These are phyloP conservation scores for Pythium chondricola DNA, from an alignment of 352 stramenopile genomes.

Conservation along the genomic window DNA sequence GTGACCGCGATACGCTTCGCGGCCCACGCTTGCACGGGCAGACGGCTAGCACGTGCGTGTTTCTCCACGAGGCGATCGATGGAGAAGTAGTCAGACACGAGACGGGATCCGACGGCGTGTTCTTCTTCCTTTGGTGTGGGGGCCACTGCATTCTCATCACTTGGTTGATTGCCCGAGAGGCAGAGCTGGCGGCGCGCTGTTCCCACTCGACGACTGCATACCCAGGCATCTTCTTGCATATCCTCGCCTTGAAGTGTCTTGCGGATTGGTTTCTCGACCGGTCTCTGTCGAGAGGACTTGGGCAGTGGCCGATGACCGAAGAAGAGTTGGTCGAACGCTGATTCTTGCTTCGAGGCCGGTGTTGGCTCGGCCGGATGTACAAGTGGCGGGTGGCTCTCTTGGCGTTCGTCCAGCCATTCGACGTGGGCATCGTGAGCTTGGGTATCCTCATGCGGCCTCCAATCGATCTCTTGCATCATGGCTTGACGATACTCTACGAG, in stretches of 20 bases:
- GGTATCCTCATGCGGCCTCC: too few species aligned
- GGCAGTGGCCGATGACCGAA: constrained; percentile 1
- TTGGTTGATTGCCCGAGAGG: too few species aligned
- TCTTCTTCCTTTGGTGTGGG: background rate
- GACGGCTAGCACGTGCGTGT: constrained; percentile 1
- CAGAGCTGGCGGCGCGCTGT: background rate
- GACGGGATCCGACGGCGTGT: constrained; percentile 1
- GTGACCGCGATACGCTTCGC: background rate
- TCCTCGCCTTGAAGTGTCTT: background rate
- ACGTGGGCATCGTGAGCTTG: too few species aligned
- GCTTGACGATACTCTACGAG: too few species aligned
- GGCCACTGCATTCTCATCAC: background rate
- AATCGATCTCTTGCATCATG: too few species aligned
- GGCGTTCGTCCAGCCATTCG: too few species aligned
- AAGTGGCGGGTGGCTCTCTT: too few species aligned
- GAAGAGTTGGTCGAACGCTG: constrained; percentile 2
- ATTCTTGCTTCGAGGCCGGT: background rate
- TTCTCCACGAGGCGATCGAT: constrained; percentile 6
- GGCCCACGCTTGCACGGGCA: constrained; percentile 1
- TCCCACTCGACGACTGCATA: constrained; percentile 15
- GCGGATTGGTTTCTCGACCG: background rate
- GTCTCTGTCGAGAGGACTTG: background rate
- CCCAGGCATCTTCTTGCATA: constrained; percentile 1
- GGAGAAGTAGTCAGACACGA: constrained; percentile 16
- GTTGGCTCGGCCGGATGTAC: background rate